phyloP scores from a whole-genome alignment of 768 basidiomycete species.

The Termitomyces heimii region DNA sequence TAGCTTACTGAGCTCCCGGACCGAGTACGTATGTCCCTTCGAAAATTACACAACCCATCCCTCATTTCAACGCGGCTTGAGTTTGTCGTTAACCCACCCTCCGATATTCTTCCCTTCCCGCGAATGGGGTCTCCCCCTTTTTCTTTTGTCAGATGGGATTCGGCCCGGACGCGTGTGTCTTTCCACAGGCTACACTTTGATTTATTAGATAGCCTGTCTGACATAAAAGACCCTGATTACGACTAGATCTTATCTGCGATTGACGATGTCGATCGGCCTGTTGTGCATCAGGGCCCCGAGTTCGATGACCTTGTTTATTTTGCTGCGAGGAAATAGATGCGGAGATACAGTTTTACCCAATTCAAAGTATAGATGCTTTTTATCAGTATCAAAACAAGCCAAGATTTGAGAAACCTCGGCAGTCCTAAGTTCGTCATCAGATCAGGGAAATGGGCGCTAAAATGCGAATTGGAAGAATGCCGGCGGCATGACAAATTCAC shows the following conservation, averaged over 20 bases:
- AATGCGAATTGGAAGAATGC: neutral
- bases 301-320: neutral
- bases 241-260: neutral
- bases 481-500: conserved; percentile 8
- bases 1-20: neutral
- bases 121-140: neutral
- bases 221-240: neutral
- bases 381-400: neutral
- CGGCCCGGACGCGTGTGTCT: neutral
- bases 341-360: too few relatives aligned
- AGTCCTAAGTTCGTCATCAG: too few relatives aligned
- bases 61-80: too few relatives aligned
- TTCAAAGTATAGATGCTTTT: neutral
- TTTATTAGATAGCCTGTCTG: too few relatives aligned
- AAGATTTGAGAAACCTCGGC: too few relatives aligned
- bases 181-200: too few relatives aligned
- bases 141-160: neutral
- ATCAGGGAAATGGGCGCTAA: conserved; percentile 3
- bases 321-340: too few relatives aligned
- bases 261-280: neutral
- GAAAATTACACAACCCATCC: neutral
- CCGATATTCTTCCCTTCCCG: neutral
- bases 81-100: neutral
- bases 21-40: neutral
- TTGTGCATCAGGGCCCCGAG: neutral